These are phyloP conservation scores for Phaeosphaeria sp. DNA, from an alignment of 2,329 filamentous ascomycete species.

Conservation along the genomic window DNA sequence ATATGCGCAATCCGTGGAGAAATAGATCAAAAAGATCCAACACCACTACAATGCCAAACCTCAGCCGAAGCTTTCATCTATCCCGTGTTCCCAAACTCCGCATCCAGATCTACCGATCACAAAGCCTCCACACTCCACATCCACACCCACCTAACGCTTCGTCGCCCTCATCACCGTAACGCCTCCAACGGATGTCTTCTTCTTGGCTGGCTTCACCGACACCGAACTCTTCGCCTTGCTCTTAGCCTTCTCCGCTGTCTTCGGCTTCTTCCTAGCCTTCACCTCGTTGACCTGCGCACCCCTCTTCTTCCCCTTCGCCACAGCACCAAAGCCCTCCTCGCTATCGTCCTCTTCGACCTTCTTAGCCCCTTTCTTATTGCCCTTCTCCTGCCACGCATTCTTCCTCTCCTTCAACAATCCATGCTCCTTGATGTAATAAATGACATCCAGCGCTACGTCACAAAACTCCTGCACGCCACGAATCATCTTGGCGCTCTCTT, in stretches of 20 bases:
- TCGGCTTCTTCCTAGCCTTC: neutral
- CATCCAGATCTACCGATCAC: neutral
- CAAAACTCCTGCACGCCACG: conserved; percentile 43
- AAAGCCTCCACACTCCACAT: too few relatives aligned
- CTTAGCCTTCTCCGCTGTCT: neutral
- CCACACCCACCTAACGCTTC: neutral
- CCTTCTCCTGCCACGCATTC: conserved; percentile 16
- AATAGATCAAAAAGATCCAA: neutral
- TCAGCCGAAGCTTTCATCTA: neutral
- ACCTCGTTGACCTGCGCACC: neutral
- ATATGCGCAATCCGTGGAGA: neutral
- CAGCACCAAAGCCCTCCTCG: neutral
- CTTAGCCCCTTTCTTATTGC: neutral
- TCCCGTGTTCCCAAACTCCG: neutral
- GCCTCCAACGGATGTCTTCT: conserved; percentile 20
- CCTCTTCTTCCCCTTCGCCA: neutral
- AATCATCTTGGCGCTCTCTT: conserved; percentile 22
- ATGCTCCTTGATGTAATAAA: conserved; percentile 39
- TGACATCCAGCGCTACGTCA: conserved; percentile 39
- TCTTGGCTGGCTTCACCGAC: conserved; percentile 28
- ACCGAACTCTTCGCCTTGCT: conserved; percentile 10
- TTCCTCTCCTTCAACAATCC: conserved; percentile 21
- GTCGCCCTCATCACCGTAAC: neutral
- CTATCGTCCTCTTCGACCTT: neutral
- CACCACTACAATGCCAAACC: neutral